Evolutionary conservation across 768 basidiomycete genomes (phyloP).

Genomic region (Lyophyllum shimeji): DNA sequence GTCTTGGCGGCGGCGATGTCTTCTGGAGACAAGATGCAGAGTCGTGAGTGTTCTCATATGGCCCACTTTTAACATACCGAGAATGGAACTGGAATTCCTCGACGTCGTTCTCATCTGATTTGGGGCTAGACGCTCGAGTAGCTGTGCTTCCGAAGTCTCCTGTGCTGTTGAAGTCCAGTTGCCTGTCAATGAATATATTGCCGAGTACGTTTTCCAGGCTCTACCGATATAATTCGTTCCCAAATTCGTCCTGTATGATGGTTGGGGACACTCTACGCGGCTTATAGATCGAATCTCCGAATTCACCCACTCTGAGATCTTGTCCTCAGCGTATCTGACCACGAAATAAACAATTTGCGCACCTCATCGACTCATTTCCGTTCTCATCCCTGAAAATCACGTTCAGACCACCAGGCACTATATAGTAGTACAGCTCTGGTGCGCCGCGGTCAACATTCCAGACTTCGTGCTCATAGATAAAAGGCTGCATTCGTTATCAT

Average conservation of each 20-base stretch:
- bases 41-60: neutral
- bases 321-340: neutral
- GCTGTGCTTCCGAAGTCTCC: constrained; percentile 9
- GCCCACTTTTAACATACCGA: neutral
- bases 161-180: constrained; percentile 11
- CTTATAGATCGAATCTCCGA: constrained; percentile 23
- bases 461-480: constrained; percentile 25
- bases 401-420: constrained; percentile 63
- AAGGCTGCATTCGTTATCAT: constrained; percentile 8
- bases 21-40: neutral
- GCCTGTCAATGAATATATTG: neutral
- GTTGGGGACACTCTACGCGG: constrained; percentile 32
- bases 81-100: neutral
- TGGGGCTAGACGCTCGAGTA: neutral
- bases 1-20: neutral
- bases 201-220: neutral
- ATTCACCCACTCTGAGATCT: constrained; percentile 50
- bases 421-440: constrained; percentile 46
- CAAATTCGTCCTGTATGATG: constrained; percentile 59
- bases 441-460: constrained; percentile 21
- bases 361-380: constrained; percentile 67
- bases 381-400: constrained; percentile 68
- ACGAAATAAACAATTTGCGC: constrained; percentile 6
- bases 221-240: constrained; percentile 59
- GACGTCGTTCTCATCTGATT: neutral